Conservation (phyloP, 2,329 filamentous ascomycete genomes). For the Apiospora sp. region DNA sequence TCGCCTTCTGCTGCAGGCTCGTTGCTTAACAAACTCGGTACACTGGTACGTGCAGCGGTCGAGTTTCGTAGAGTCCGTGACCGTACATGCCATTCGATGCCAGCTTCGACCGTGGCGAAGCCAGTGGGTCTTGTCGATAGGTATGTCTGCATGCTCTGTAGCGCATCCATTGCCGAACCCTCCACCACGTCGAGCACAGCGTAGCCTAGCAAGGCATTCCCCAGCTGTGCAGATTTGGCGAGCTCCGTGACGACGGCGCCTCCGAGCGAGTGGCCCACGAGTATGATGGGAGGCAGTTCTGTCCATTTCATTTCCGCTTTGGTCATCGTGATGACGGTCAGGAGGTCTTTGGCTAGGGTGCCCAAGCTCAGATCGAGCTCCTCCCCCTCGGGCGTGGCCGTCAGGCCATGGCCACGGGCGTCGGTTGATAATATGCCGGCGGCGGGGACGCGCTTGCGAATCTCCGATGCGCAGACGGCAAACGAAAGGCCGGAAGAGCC, state of each 20-base stretch:
- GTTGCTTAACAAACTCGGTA: constrained; percentile 75
- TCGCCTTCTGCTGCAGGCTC: constrained; percentile 34
- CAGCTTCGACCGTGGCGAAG: constrained; percentile 80
- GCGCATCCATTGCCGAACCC: constrained; percentile 91
- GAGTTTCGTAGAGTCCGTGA: constrained; percentile 86
- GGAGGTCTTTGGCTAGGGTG: constrained; percentile 76
- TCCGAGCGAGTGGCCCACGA: constrained; percentile 92
- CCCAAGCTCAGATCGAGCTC: constrained; percentile 73
- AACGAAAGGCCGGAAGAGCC: constrained; percentile 95
- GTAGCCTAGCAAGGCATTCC: constrained; percentile 78
- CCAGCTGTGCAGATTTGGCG: constrained; percentile 72
- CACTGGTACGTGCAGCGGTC: constrained; percentile 84
- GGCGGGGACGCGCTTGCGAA: constrained; percentile 77
- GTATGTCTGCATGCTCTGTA: constrained; percentile 94
- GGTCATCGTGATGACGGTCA: constrained; percentile 73
- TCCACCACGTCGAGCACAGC: constrained; percentile 95
- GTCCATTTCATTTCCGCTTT: constrained; percentile 76
- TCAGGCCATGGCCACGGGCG: constrained; percentile 85
- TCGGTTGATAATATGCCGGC: constrained; percentile 88
- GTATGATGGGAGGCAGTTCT: constrained; percentile 74
- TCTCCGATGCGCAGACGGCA: constrained; percentile 79
- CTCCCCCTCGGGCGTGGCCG: constrained; percentile 56
- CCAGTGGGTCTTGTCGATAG: constrained; percentile 80
- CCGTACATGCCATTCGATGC: constrained; percentile 93
- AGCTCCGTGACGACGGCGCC: constrained; percentile 90